Evolutionary conservation across 257 asterid species (phyloP).

Genomic region (Petunia secreta): DNA sequence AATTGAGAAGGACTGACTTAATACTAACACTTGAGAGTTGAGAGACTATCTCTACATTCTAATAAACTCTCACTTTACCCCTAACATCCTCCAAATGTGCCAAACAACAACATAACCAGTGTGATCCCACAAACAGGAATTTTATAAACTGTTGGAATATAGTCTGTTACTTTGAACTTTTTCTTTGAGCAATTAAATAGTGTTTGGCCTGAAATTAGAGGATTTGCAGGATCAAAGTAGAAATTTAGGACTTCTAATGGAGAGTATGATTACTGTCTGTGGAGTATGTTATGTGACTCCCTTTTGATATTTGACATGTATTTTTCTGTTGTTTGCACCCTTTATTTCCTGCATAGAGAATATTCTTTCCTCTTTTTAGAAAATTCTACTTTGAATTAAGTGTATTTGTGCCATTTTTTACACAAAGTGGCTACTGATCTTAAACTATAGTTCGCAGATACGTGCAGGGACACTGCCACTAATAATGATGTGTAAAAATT

Average conservation of each 20-base stretch:
- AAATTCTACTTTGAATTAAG: background rate
- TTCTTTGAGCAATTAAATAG: background rate
- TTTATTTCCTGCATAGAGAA: background rate
- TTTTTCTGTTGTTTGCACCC: background rate
- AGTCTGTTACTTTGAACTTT: background rate
- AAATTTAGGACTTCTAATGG: conserved; percentile 9
- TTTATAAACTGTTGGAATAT: background rate
- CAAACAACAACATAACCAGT: background rate
- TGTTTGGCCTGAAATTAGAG: background rate
- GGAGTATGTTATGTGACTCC: background rate
- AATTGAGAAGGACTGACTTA: background rate
- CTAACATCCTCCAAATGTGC: background rate
- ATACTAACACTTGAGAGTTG: background rate
- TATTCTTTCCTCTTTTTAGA: background rate
- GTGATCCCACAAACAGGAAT: background rate
- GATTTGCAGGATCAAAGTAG: background rate
- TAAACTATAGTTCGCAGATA: conserved; percentile 16
- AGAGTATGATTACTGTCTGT: background rate
- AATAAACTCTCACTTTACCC: background rate
- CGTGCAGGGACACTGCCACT: background rate
- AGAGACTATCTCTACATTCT: background rate
- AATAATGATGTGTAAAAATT: background rate
- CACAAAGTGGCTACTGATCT: background rate
- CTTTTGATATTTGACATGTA: background rate
- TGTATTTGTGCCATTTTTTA: background rate